These are phyloP conservation scores for Fomitopsis betulina DNA, from an alignment of 1,284 basidiomycete species.

Conservation along the genomic window DNA sequence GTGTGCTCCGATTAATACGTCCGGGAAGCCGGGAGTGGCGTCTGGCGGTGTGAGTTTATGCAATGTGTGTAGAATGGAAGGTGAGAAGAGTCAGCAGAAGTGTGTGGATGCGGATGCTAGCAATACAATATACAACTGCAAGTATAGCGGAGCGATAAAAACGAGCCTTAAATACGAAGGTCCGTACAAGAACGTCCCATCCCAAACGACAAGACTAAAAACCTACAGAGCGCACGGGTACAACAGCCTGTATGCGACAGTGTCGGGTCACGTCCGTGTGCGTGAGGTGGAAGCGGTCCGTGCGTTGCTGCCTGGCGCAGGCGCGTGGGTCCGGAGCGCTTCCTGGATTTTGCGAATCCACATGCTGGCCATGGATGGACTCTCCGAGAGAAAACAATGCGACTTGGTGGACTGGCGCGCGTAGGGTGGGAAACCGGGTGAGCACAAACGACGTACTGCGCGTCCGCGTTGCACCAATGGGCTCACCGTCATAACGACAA, in stretches of 20 bases:
- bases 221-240: constrained; percentile 2
- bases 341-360: constrained; percentile 54
- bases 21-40: not conserved
- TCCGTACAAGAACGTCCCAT: constrained; percentile 10
- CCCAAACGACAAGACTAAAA: not conserved
- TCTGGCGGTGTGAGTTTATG: not conserved
- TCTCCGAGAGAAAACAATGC: constrained; percentile 44
- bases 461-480: not conserved
- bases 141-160: constrained; percentile 7
- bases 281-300: constrained; percentile 7
- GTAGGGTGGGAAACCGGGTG: not conserved
- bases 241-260: not conserved
- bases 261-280: constrained; percentile 9
- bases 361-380: constrained; percentile 31
- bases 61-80: not conserved
- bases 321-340: constrained; percentile 22
- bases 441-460: not conserved
- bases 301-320: constrained; percentile 2
- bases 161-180: constrained; percentile 8
- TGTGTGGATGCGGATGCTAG: constrained; percentile 2
- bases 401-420: constrained; percentile 44
- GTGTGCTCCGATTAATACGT: constrained; percentile 4
- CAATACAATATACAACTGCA: constrained; percentile 7
- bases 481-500: constrained; percentile 59
- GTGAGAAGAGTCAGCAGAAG: not conserved